A percentile compares a stretch with the other conserved stretches of the same genome.
These are phyloP conservation scores for Neoconidiobolus thromboides DNA, from an alignment of 371 early-diverging fungal species.

Conservation along the genomic window DNA sequence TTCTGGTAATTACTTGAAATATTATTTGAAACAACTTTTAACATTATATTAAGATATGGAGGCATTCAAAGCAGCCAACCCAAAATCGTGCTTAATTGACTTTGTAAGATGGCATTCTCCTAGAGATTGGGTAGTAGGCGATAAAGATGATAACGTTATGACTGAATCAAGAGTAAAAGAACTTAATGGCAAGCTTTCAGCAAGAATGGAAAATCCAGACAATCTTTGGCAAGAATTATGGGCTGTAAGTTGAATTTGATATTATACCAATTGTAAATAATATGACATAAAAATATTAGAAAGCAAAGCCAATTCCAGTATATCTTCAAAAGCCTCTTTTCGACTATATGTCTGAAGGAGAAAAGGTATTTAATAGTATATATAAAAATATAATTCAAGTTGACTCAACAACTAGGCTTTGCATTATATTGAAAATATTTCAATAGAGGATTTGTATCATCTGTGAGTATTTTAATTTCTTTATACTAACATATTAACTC, in stretches of 20 bases:
- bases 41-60: constrained; percentile 21
- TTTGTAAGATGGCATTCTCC: constrained; percentile 96
- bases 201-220: constrained; percentile 54
- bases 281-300: constrained; percentile 9
- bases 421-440: constrained; percentile 45
- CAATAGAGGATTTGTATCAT: constrained; percentile 39
- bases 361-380: constrained; percentile 18
- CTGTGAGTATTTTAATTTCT: constrained; percentile 19
- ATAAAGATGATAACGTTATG: neutral
- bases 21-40: neutral
- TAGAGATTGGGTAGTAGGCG: constrained; percentile 43
- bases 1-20: constrained; percentile 21
- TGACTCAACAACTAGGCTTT: constrained; percentile 23
- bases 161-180: neutral
- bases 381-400: neutral
- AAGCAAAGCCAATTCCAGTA: constrained; percentile 43
- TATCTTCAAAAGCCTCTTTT: constrained; percentile 60
- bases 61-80: constrained; percentile 27
- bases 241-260: constrained; percentile 23
- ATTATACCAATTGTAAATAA: neutral
- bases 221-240: constrained; percentile 82
- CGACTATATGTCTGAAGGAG: constrained; percentile 46
- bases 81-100: constrained; percentile 53
- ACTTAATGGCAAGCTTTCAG: constrained; percentile 23
- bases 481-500: neutral